phyloP scores from a whole-genome alignment of 345 rosid genomes.

The Toxicodendron radicans region DNA sequence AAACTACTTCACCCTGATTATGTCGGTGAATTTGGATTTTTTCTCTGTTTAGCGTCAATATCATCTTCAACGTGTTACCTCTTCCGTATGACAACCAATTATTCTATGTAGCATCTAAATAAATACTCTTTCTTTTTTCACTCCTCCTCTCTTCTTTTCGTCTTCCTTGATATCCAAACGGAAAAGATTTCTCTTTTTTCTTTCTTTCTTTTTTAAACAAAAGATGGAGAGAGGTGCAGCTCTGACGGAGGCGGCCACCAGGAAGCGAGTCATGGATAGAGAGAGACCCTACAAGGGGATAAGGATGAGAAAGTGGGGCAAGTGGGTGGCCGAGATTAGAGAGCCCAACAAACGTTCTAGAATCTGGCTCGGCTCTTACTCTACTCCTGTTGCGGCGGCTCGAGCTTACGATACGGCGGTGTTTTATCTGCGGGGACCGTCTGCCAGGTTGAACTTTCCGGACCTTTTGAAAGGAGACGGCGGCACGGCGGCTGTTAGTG shows the following conservation, averaged over 20 bases:
- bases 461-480: slow-evolving; percentile 64
- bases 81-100: slow-evolving; percentile 22
- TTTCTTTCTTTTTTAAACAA: background rate
- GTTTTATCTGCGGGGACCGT: slow-evolving; percentile 82
- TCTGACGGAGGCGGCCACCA: slow-evolving; percentile 26
- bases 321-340: slow-evolving; percentile 99
- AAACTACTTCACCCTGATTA: slow-evolving; percentile 18
- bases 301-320: slow-evolving; percentile 99
- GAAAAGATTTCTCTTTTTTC: too few species aligned
- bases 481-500: slow-evolving; percentile 25
- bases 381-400: slow-evolving; percentile 92
- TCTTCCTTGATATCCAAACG: background rate
- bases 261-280: slow-evolving; percentile 24
- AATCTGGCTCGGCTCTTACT: slow-evolving; percentile 97
- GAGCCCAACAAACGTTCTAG: slow-evolving; percentile 95
- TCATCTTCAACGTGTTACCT: background rate
- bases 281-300: slow-evolving; percentile 85
- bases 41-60: background rate
- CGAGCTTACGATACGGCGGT: slow-evolving; percentile 98
- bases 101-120: slow-evolving; percentile 2
- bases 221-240: slow-evolving; percentile 38
- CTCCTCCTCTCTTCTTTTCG: slow-evolving; percentile 15
- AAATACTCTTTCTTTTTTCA: background rate
- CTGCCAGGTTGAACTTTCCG: slow-evolving; percentile 94
- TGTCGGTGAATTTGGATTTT: slow-evolving; percentile 89